Percentiles rank a stretch among this genome's conserved stretches.
These are phyloP conservation scores for Penicillium corylophilum DNA, from an alignment of 2,329 filamentous ascomycete species.

Conservation along the genomic window DNA sequence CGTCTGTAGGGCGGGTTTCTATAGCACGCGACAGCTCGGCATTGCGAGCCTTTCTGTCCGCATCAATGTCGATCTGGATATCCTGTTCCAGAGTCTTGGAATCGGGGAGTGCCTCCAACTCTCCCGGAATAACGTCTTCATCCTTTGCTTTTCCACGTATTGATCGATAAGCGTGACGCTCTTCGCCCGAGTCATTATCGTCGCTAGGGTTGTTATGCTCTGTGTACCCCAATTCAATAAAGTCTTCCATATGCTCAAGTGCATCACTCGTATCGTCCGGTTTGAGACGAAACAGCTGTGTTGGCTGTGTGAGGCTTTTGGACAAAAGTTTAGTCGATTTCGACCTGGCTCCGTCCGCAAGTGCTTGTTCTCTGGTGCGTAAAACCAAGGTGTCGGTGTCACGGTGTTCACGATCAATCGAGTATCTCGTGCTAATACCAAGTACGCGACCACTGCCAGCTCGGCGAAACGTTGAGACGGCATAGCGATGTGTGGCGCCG, in stretches of 20 bases:
- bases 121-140: constrained; percentile 46
- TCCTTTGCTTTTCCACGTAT: constrained; percentile 63
- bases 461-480: constrained; percentile 69
- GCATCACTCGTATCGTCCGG: constrained; percentile 16
- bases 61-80: constrained; percentile 40
- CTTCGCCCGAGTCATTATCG: constrained; percentile 46
- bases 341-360: constrained; percentile 2
- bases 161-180: constrained; percentile 61
- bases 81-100: constrained; percentile 40
- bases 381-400: constrained; percentile 30
- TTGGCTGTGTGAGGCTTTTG: constrained; percentile 20
- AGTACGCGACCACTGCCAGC: constrained; percentile 68
- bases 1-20: constrained; percentile 64
- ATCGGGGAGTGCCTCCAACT: constrained; percentile 51
- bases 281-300: constrained; percentile 28
- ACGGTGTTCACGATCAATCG: constrained; percentile 65
- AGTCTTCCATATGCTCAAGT: constrained; percentile 31
- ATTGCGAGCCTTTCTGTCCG: constrained; percentile 44
- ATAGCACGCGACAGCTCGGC: constrained; percentile 63
- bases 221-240: constrained; percentile 29
- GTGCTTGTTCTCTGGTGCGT: constrained; percentile 33
- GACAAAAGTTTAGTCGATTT: constrained; percentile 45
- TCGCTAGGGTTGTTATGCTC: constrained; percentile 16
- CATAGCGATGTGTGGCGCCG: constrained; percentile 69
- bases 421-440: constrained; percentile 60